Conservation (phyloP, 2,329 filamentous ascomycete species). For the Trichophyton benhamiae region DNA sequence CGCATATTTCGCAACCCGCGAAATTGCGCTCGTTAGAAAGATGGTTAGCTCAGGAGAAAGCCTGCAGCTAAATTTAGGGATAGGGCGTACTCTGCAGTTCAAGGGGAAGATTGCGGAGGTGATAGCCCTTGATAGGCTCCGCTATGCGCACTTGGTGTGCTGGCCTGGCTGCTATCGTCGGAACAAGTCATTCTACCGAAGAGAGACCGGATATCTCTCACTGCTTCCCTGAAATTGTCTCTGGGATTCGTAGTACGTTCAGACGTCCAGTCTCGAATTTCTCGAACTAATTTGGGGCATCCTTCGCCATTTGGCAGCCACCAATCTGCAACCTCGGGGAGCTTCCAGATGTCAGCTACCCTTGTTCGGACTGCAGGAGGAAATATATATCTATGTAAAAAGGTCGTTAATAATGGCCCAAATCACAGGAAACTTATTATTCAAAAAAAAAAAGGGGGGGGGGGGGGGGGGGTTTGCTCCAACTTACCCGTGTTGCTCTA, state of each 20-base stretch:
- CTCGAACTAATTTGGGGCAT: conserved; percentile 59
- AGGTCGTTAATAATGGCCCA: too few relatives aligned
- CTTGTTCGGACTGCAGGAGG: conserved; percentile 59
- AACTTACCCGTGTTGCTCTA: conserved; percentile 68
- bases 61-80: too few relatives aligned
- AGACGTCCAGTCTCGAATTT: conserved; percentile 67
- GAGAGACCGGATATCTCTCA: conserved; percentile 63
- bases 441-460: too few relatives aligned
- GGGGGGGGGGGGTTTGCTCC: neutral
- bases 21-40: too few relatives aligned
- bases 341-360: conserved; percentile 64
- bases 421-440: too few relatives aligned
- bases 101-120: conserved; percentile 6
- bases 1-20: too few relatives aligned
- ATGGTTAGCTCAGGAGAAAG: too few relatives aligned
- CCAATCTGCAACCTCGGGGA: conserved; percentile 62
- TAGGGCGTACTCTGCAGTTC: too few relatives aligned
- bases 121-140: conserved; percentile 5
- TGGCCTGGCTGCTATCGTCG: conserved; percentile 25
- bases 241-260: conserved; percentile 52
- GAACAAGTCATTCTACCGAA: conserved; percentile 52
- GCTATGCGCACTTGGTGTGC: conserved; percentile 16
- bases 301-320: conserved; percentile 80
- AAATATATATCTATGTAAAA: conserved; percentile 60
- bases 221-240: conserved; percentile 46